phyloP scores from a whole-genome alignment of 192 early-diverging fungal genomes.

The Endogone sp. region DNA sequence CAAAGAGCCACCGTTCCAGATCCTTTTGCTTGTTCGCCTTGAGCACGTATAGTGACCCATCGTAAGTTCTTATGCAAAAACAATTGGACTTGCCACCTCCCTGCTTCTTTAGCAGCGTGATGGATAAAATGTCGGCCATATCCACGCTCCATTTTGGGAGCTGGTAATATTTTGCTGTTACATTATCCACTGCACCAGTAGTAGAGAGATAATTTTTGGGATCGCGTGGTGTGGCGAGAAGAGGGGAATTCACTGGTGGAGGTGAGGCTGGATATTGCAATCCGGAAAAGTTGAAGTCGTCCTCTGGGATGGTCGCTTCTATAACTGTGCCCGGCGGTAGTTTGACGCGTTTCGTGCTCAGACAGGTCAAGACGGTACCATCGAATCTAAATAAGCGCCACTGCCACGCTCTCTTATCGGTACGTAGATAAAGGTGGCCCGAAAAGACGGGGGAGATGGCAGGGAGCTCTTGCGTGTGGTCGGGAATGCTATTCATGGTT shows the following conservation, averaged over 20 bases:
- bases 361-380: constrained; percentile 26
- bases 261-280: neutral
- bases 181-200: no score
- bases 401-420: constrained; percentile 29
- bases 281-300: constrained; percentile 2
- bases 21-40: constrained; percentile 35
- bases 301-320: constrained; percentile 4
- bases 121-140: constrained; percentile 22
- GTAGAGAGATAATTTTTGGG: no score
- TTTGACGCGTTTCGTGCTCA: constrained; percentile 24
- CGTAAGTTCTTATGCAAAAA: constrained; percentile 26
- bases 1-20: constrained; percentile 34
- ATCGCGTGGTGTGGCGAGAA: constrained; percentile 22
- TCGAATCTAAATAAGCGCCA: constrained; percentile 35
- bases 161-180: constrained; percentile 25
- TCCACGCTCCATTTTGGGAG: constrained; percentile 30
- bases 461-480: constrained; percentile 23
- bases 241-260: constrained; percentile 12
- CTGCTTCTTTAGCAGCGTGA: constrained; percentile 16
- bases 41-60: constrained; percentile 18
- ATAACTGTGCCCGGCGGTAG: constrained; percentile 8
- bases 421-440: constrained; percentile 25
- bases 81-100: constrained; percentile 1
- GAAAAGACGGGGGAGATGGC: constrained; percentile 29
- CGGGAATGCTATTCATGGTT: no score